Percentiles rank a stretch among this genome's conserved stretches.
Evolutionary conservation across 1,139 yeast species (phyloP).

Genomic region (Blastobotrys apis): DNA sequence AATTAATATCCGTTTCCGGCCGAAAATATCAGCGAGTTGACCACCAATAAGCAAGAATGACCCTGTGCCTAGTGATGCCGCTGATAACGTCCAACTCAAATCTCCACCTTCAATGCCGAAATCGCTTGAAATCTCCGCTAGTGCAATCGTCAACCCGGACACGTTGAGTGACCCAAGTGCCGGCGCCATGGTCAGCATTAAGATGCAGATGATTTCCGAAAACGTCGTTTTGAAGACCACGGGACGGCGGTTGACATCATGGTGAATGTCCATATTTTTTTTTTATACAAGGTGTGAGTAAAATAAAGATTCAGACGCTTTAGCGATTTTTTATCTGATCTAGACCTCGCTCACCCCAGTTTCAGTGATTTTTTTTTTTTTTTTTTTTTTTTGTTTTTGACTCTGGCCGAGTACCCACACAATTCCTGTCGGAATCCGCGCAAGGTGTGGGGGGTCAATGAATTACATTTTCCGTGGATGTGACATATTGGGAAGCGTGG

Average conservation of each 20-base stretch:
- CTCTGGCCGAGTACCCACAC: too few relatives aligned
- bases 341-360: too few relatives aligned
- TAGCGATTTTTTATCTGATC: too few relatives aligned
- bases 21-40: constrained; percentile 44
- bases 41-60: constrained; percentile 42
- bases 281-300: too few relatives aligned
- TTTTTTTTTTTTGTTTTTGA: too few relatives aligned
- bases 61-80: constrained; percentile 42
- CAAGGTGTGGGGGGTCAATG: too few relatives aligned
- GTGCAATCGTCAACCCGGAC: constrained; percentile 37
- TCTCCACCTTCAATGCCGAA: constrained; percentile 39
- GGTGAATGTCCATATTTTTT: too few relatives aligned
- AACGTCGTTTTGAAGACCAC: constrained; percentile 19
- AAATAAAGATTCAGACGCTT: too few relatives aligned
- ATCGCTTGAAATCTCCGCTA: constrained; percentile 34
- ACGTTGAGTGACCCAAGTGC: constrained; percentile 39
- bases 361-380: too few relatives aligned
- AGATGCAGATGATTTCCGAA: constrained; percentile 29
- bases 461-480: too few relatives aligned
- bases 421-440: too few relatives aligned
- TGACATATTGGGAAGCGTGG: too few relatives aligned
- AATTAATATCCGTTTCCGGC: constrained; percentile 39
- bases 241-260: constrained; percentile 18
- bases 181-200: constrained; percentile 39
- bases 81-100: constrained; percentile 42